These are phyloP conservation scores for Penicillium nucicola DNA, from an alignment of 495 filamentous ascomycete genomes.

Conservation along the genomic window DNA sequence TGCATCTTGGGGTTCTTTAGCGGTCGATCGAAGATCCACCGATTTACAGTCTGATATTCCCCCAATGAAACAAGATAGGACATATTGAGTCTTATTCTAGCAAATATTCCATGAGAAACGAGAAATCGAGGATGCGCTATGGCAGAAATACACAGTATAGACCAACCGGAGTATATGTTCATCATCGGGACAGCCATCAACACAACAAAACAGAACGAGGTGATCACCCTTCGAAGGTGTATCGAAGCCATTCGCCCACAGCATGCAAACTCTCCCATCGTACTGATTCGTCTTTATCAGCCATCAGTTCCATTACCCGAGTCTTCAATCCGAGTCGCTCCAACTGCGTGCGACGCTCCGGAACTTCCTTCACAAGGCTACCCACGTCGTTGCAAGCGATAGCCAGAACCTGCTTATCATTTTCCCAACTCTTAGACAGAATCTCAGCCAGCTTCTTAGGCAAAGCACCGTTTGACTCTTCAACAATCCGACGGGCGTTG, in stretches of 20 bases:
- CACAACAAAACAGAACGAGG: conserved; percentile 5
- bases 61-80: neutral
- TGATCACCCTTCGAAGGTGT: conserved; percentile 65
- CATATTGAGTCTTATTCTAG: neutral
- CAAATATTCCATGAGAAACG: neutral
- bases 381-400: conserved; percentile 96
- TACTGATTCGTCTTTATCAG: conserved; percentile 80
- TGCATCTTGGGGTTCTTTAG: neutral
- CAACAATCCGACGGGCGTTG: conserved; percentile 89
- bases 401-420: conserved; percentile 92
- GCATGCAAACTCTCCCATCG: conserved; percentile 94
- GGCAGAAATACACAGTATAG: conserved; percentile 22
- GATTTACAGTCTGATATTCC: neutral
- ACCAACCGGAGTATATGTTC: conserved; percentile 25
- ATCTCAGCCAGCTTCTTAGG: conserved; percentile 85
- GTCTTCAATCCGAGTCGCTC: conserved; percentile 90
- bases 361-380: conserved; percentile 82
- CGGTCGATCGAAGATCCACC: conserved; percentile 7
- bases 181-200: conserved; percentile 14
- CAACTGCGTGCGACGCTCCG: conserved; percentile 75
- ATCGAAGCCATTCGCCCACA: conserved; percentile 90
- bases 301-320: conserved; percentile 95
- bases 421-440: conserved; percentile 78
- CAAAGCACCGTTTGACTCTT: conserved; percentile 74
- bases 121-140: conserved; percentile 18